Percentiles rank a stretch among this genome's conserved stretches.
These are phyloP conservation scores for Avena insularis DNA, from an alignment of 176 grass and related monocot species.

Conservation along the genomic window DNA sequence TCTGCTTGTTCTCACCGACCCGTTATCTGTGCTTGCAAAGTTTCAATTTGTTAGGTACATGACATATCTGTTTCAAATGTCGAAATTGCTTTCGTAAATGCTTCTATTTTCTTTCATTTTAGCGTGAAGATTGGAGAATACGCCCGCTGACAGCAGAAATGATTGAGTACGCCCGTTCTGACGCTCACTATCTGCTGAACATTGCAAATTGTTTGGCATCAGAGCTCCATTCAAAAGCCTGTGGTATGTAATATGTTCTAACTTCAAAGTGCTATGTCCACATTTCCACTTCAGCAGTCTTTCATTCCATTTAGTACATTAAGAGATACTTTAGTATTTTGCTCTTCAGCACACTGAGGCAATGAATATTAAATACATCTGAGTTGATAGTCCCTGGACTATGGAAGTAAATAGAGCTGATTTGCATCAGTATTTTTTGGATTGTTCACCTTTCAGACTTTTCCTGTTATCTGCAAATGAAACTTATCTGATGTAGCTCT, in stretches of 20 bases:
- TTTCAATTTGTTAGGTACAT: conserved; percentile 5
- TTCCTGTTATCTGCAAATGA: background rate
- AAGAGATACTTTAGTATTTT: conserved; percentile 6
- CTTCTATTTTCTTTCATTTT: background rate
- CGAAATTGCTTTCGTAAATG: background rate
- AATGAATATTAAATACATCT: background rate
- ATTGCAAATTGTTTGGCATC: conserved; percentile 84
- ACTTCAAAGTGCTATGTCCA: conserved; percentile 2
- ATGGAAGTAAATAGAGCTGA: background rate
- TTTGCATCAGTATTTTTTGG: conserved; percentile 20
- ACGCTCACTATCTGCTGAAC: conserved; percentile 91
- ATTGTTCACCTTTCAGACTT: conserved; percentile 27
- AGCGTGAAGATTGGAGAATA: conserved; percentile 99
- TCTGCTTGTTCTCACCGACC: background rate
- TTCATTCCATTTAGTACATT: conserved; percentile 8
- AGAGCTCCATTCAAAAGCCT: conserved; percentile 68
- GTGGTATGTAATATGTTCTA: conserved; percentile 72
- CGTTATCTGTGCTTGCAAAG: conserved; percentile 2
- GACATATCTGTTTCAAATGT: background rate
- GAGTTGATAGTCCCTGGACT: conserved; percentile 7
- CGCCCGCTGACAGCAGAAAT: conserved; percentile 78
- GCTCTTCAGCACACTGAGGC: background rate
- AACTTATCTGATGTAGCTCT: conserved; percentile 23
- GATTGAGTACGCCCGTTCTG: conserved; percentile 81
- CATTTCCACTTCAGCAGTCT: background rate